Evolutionary conservation across 257 asterid genomes (phyloP), one percentile per base, ranked within the genome.

Genomic region (Nicotiana knightiana): DNA sequence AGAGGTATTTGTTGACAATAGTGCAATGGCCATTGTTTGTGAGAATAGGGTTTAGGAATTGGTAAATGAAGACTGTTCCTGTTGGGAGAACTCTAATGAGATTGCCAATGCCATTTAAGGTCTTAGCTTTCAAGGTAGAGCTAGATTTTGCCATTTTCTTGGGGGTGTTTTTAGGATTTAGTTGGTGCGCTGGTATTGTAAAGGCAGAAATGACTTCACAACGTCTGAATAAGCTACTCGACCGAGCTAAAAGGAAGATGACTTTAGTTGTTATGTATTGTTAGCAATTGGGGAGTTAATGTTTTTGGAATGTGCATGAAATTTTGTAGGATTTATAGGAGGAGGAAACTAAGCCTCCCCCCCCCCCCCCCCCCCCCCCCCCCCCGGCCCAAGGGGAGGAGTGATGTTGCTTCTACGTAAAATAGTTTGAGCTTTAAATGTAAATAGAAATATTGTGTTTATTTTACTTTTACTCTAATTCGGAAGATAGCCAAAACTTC

Each of bases 11-110:
- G 92, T 95, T 86, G 17, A 81, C 2, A 51, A 83, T 21, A 84
- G 83, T 77, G 84, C 99, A 93, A 0, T 88, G 82, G 82, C 99
- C 98, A 78, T 91, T 85, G 94, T 95, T 90, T 82, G 98, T 93
- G 28, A 92, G 65, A 67, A 92, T 82, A 16, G 99, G 99, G 90
- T 88, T 93, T 86, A 91, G 92, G 90, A 95, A 90, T 24, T 92
- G 97, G 89, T 86, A 90, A 6, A 83, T 43, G 87, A 91, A 91
- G 63, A 92, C 91, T 1, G 93, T 89, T 43, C 94, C 98, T 4
- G 96, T 91, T 0, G 94, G 97, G 84, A 91, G 98, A 73, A 92
- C 92, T 82, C 79, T 86, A 81, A 93, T 85, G 77, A 93, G 93
- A 92, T 86, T 91, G 21, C 93, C 97, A 10, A 93, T 1, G 39